Evolutionary conservation across 306 rosid species (phyloP), one percentile per base, ranked within the genome.

Genomic region (Cyclanthera cordifolia): DNA sequence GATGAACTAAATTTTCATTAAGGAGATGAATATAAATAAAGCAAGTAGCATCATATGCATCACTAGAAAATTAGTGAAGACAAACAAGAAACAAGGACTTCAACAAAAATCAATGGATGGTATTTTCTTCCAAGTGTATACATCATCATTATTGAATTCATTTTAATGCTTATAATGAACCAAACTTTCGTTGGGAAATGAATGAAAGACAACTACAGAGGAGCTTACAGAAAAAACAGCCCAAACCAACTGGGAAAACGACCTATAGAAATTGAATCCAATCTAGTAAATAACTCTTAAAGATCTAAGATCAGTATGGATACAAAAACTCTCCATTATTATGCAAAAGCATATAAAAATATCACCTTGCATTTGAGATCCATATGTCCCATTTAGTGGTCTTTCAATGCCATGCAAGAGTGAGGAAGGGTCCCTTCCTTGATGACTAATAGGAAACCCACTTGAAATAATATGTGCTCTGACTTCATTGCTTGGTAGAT

Each of bases 301-400:
- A 37, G 43, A 37, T 6, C 1, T 37, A 37, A 1, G 8, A 37
- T 37, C 7, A 37, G 1, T 37, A 37, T 69, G 28, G 45, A 28
- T 51, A 25, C 73, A 32, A 69, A 70, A 4, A 16, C 21, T 12
- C 30, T 56, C 54, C 34, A 70, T 72, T 24, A n/a, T 72, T 11
- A 28, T 17, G 6, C 37, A 39, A 21, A 23, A 58, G 69, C 16
- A 47, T 23, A 45, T 13, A 3, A 54, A 55, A 53, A 28, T 4
- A 16, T 67, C 80, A 93, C 99, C 96, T 83, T 82, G 96, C 54
- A 81, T 82, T 74, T 86, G 94, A 20, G 78, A 66, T 53, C 85
- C 71, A 80, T 79, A 84, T 75, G 95, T 56, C 47, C 81, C 96
- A 80, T 81, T 89, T 59, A 84, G 72, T 27, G 86, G 65, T 68